Evolutionary conservation across 2,329 filamentous ascomycete species (phyloP), one percentile per base, ranked within the genome.

Genomic region (Hypoxylon rubiginosum): DNA sequence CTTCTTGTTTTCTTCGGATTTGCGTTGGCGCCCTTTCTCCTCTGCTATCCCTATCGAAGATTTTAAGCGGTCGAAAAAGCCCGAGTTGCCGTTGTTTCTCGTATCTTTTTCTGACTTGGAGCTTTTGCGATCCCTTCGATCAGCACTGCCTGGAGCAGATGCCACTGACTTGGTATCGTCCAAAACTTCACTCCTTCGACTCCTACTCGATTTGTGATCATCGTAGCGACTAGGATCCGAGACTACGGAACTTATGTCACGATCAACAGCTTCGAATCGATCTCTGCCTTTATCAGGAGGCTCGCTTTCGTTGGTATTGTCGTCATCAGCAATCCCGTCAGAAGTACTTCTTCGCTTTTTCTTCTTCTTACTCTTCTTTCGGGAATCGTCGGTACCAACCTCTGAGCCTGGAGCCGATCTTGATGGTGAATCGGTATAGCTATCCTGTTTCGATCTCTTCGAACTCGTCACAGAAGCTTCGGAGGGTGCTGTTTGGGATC

Each of bases 51-150:
- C 79, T 51, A 80, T 79, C 10, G 79, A 79, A 66, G 75, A 79
- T 69, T 82, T 84, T 76, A 84, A 81, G 66, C 85, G 80, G 71
- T 80, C 80, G 58, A 86, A 86, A 68, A 88, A 81, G 24, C 84
- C 77, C 39, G 82, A 79, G 53, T 77, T 79, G 21, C 79, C 78
- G 55, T 78, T 83, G 68, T 75, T 79, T 59, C 77, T 80, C 71
- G 76, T 75, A 34, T 79, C 74, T 30, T 78, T 78, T 49, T 72
- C 75, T 3, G 73, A 69, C 58, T 74, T 75, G 6, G 64, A 69
- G 46, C 62, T 62, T 69, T 77, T 78, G 19, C 72, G 73, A 52
- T 68, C 65, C 43, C 49, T 63, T 53, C 68, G 66, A 52, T 73
- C 75, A 34, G 75, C 70, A 15, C 73, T 74, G 13, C 73, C 75